Evolutionary conservation across 1,139 yeast species (phyloP).

Genomic region (Diutina scorzettiae): DNA sequence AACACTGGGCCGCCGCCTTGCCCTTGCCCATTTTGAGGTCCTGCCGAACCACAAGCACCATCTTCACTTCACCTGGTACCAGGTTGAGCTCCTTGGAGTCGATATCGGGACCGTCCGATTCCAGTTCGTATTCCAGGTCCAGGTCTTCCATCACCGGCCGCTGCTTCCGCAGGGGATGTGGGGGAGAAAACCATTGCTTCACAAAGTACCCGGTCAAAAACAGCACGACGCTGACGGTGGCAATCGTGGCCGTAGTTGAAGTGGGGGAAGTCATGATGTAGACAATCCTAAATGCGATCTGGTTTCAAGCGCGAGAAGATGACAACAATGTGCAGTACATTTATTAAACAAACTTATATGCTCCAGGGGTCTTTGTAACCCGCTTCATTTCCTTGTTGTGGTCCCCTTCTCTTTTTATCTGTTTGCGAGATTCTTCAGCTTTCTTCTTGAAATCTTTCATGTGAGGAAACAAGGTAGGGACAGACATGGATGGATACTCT

Average conservation of each 20-base stretch:
- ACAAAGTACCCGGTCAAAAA: slow-evolving; percentile 18
- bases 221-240: slow-evolving; percentile 15
- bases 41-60: slow-evolving; percentile 82
- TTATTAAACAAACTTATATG: no score
- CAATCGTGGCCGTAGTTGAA: slow-evolving; percentile 7
- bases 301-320: background rate
- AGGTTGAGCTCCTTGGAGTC: slow-evolving; percentile 47
- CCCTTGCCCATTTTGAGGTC: slow-evolving; percentile 93
- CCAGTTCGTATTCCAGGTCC: slow-evolving; percentile 20
- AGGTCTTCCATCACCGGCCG: background rate
- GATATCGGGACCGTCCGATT: slow-evolving; percentile 31
- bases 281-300: background rate
- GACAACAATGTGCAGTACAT: no score
- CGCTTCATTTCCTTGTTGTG: no score
- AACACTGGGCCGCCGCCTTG: slow-evolving; percentile 94
- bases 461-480: no score
- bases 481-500: no score
- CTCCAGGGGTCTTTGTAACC: no score
- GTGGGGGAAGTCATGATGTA: background rate
- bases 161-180: background rate
- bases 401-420: no score
- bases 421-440: no score
- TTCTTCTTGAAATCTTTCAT: no score
- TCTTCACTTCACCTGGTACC: slow-evolving; percentile 67
- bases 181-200: slow-evolving; percentile 9